Conservation (phyloP, 441 rosid species). For the Euphorbia celastroides region DNA sequence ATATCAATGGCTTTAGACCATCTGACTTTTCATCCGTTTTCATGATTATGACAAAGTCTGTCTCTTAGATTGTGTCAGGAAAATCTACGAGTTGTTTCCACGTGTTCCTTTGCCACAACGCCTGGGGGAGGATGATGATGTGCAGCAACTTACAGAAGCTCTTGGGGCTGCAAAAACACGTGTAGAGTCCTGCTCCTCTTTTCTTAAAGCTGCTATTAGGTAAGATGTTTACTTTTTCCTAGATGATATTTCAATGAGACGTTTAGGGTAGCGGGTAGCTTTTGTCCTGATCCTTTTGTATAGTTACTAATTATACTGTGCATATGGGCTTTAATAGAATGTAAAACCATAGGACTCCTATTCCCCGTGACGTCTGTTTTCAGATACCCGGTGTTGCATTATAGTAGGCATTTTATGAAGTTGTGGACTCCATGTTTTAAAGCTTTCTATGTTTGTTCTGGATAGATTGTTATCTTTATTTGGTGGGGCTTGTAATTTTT, state of each 20-base stretch:
- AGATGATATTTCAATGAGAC: neutral
- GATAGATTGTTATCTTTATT: neutral
- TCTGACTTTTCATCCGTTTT: slow-evolving; percentile 2
- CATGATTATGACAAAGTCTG: slow-evolving; percentile 28
- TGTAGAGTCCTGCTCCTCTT: slow-evolving; percentile 74
- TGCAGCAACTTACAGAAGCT: slow-evolving; percentile 68
- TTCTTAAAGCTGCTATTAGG: slow-evolving; percentile 85
- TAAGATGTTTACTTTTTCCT: slow-evolving; percentile 26
- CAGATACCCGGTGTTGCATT: neutral
- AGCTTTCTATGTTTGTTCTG: neutral
- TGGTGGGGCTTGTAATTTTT: neutral
- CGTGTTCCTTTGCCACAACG: slow-evolving; percentile 68
- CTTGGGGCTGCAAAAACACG: slow-evolving; percentile 82
- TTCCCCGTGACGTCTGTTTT: neutral
- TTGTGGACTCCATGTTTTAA: neutral
- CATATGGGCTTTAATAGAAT: neutral
- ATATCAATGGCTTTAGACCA: neutral
- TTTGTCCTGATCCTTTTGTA: neutral
- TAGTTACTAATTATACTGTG: neutral
- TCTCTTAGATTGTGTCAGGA: slow-evolving; percentile 65
- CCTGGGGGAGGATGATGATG: slow-evolving; percentile 64
- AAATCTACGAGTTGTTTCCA: slow-evolving; percentile 75
- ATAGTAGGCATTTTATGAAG: neutral
- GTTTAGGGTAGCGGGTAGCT: neutral
- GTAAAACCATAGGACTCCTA: neutral